A percentile compares a stretch with the other conserved stretches of the same genome.
phyloP scores from a whole-genome alignment of 495 filamentous ascomycete genomes.

The Xylaria venustula region DNA sequence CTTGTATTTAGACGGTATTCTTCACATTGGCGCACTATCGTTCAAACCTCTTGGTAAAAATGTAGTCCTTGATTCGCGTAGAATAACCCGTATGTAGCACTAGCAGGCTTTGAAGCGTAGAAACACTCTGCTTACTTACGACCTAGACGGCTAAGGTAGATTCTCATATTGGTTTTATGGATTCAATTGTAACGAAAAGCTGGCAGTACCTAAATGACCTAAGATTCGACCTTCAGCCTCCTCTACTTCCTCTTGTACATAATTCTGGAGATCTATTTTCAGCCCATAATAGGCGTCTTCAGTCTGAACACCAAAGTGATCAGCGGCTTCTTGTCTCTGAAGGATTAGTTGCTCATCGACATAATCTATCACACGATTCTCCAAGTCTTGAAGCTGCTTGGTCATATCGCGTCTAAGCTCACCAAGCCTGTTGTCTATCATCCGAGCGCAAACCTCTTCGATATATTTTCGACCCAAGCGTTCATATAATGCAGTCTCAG shows the following conservation, averaged over 20 bases:
- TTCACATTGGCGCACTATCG: too few species aligned
- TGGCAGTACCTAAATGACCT: slow-evolving; percentile 7
- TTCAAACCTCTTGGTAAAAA: too few species aligned
- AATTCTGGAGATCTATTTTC: slow-evolving; percentile 4
- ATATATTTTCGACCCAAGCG: slow-evolving; percentile 10
- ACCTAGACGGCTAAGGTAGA: too few species aligned
- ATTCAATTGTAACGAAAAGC: slow-evolving; percentile 9
- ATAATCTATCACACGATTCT: slow-evolving; percentile 8
- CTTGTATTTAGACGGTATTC: too few species aligned
- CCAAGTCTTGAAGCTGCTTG: slow-evolving; percentile 2
- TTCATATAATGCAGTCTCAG: not conserved
- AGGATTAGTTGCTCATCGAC: slow-evolving; percentile 5
- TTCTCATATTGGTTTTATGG: too few species aligned
- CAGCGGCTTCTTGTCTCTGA: not conserved
- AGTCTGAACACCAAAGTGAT: not conserved
- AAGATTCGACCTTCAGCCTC: slow-evolving; percentile 9
- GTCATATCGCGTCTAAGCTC: not conserved
- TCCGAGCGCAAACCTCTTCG: slow-evolving; percentile 7
- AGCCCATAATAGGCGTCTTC: slow-evolving; percentile 10
- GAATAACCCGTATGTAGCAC: too few species aligned
- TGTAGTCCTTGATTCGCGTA: too few species aligned
- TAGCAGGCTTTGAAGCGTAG: too few species aligned
- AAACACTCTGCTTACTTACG: too few species aligned
- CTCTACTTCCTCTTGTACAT: slow-evolving; percentile 9
- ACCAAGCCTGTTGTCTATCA: slow-evolving; percentile 6